Base-by-base conservation (phyloP, 31 red algal species). In the Asparagopsis taxiformis region DNA sequence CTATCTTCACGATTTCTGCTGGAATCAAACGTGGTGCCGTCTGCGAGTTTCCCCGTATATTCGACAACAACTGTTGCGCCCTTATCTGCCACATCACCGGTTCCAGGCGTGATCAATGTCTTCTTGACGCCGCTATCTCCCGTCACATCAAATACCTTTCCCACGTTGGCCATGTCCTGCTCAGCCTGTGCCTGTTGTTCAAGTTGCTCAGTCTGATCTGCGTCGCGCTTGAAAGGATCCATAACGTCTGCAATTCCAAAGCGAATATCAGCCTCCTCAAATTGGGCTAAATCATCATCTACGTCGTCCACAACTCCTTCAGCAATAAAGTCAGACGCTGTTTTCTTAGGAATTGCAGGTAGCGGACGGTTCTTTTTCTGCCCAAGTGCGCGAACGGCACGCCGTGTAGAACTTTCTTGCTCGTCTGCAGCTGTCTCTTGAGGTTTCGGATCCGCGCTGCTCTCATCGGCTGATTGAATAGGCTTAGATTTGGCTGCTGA, bases 171-270 rank as follows among this genome's bases (percentile, higher is more conserved):
- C 67, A 64, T 84, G 67, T 10, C 79, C 79, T 55, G 31, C 49
- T 72, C 79, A 10, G 58, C 39, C 29, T 84, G 55, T 35, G 53
- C 46, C 29, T 74, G 29, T 9, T 30, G 55, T 33, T 9, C 51
- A 31, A 55, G 2, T 51, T 73, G 54, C 29, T 4, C 69, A 38
- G 54, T 13, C 24, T 77, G n/a, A 48, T 31, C 73, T 21, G 61
- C 35, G 2, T 72, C 79, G 8, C 24, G 22, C 32, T 74, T 84
- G 41, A 84, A 84, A 3, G 79, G 79, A 41, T 84, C 79, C 15
- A 43, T 61, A 9, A 84, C 79, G 58, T 84, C 79, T 54, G 61
- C 58, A 32, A 84, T 74, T 56, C 68, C 79, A 43, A 84, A 84
- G 30, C 79, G 79, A 31, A 84, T 84, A 74, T 84, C 79, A 55